Evolutionary conservation across 139 green algal species (phyloP).

Genomic region (Chlamydomonas applanata): DNA sequence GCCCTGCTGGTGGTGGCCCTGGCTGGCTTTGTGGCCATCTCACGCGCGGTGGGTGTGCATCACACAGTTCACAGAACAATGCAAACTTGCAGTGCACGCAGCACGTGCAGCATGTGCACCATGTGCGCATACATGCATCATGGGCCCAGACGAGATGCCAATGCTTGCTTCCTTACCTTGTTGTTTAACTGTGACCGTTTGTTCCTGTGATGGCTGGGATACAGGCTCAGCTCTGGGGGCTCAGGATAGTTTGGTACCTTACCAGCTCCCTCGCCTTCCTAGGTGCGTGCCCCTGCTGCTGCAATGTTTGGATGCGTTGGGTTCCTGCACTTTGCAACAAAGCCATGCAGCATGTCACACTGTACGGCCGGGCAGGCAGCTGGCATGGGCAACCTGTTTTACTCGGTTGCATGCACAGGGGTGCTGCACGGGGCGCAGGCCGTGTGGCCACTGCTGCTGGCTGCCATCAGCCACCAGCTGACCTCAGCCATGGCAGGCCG

Average conservation of each 20-base stretch:
- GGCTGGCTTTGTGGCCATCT: slow-evolving; percentile 33
- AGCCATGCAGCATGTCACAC: too few species aligned
- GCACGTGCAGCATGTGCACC: neutral
- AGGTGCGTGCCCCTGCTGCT: neutral
- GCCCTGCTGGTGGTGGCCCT: slow-evolving; percentile 34
- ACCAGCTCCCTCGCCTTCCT: neutral
- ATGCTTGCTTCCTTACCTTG: too few species aligned
- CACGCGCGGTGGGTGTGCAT: slow-evolving; percentile 29
- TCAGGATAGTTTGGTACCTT: neutral
- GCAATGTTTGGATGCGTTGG: neutral
- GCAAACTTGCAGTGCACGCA: too few species aligned
- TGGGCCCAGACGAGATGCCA: too few species aligned
- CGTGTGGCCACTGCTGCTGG: slow-evolving; percentile 37
- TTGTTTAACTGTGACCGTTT: too few species aligned
- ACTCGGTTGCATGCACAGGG: slow-evolving; percentile 17
- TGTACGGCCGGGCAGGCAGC: too few species aligned
- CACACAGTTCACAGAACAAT: too few species aligned
- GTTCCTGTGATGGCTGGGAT: too few species aligned
- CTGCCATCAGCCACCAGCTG: slow-evolving; percentile 27
- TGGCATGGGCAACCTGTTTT: neutral
- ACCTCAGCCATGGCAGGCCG: slow-evolving; percentile 5
- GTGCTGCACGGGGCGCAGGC: slow-evolving; percentile 54
- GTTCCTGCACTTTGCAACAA: too few species aligned
- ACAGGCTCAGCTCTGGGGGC: neutral
- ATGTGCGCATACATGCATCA: neutral